Base-by-base conservation (phyloP, 768 basidiomycete genomes). In the Polyporus arcularius region DNA sequence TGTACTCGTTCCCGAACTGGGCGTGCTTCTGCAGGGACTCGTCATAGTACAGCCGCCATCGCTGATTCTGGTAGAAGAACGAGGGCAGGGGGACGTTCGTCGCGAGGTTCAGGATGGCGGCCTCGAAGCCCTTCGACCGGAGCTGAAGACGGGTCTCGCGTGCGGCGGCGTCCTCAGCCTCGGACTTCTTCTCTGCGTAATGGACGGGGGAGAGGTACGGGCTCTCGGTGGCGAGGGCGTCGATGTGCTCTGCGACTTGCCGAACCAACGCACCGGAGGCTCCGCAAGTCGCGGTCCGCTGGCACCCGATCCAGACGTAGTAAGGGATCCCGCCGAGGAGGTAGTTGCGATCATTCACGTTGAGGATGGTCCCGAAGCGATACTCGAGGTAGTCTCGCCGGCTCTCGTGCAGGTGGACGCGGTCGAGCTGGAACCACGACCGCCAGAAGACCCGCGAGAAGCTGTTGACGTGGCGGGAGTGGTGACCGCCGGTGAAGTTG, bases 271-370 rank as follows among this genome's bases (percentile, higher is more conserved):
- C 82, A 64, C 85, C 82, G 51, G 79, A 79, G 49, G 80, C 78
- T 3, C 75, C 76, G 15, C 85, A 82, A 60, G 88, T 85, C 60
- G 84, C 80, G 4, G 79, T 74, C 28, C 87, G 84, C 9, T 87
- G 82, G 52, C 87, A 84, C 39, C 88, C 89, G 32, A 92, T 78
- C 82, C 87, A 90, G 65, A 92, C 84, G 70, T 90, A 91, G 75
- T 88, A 88, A 0, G 86, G 85, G 31, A 88, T 65, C 55, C 63
- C 57, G 31, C 63, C 63, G 32, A 91, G 73, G 68, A 88, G 87
- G 50, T 78, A 79, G 75, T 91, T 91, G 51, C 90, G 81, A 10
- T 82, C 89, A 65, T 91, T 92, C 75, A 84, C 88, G 38, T 78
- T 81, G 70, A 88, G 90, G 66, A 84, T 74, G 30, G 89, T 90